Conservation (phyloP, 345 rosid genomes). For the Turritis glabra region DNA sequence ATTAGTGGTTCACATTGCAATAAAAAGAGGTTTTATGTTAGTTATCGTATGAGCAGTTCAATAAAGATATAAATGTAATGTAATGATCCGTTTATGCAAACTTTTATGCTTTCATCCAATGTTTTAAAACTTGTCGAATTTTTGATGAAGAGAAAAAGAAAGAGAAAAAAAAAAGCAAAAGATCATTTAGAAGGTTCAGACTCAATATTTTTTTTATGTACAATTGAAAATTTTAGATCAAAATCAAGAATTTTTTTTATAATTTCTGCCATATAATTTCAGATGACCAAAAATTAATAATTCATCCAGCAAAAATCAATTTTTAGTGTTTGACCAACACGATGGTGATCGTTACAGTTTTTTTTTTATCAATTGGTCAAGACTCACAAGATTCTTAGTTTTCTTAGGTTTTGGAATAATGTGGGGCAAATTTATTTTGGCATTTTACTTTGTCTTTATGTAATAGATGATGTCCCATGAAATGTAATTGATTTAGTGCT, state of each 20-base stretch:
- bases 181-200: too few species aligned
- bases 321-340: neutral
- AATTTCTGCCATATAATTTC: too few species aligned
- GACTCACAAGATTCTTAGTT: neutral
- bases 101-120: neutral
- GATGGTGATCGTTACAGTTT: neutral
- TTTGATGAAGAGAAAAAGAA: too few species aligned
- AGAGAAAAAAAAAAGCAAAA: too few species aligned
- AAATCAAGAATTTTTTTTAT: neutral
- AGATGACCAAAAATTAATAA: neutral
- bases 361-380: neutral
- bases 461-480: conserved; percentile 20
- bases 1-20: neutral
- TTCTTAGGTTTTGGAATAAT: conserved; percentile 5
- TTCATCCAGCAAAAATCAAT: neutral
- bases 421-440: conserved; percentile 9
- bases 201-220: too few species aligned
- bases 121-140: too few species aligned
- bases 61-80: too few species aligned
- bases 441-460: conserved; percentile 17
- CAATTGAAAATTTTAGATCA: neutral
- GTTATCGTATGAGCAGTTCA: too few species aligned
- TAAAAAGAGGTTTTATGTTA: too few species aligned
- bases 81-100: too few species aligned
- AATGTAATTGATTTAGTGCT: conserved; percentile 14